Conservation (phyloP, 495 filamentous ascomycete genomes). For the Podospora sp. region DNA sequence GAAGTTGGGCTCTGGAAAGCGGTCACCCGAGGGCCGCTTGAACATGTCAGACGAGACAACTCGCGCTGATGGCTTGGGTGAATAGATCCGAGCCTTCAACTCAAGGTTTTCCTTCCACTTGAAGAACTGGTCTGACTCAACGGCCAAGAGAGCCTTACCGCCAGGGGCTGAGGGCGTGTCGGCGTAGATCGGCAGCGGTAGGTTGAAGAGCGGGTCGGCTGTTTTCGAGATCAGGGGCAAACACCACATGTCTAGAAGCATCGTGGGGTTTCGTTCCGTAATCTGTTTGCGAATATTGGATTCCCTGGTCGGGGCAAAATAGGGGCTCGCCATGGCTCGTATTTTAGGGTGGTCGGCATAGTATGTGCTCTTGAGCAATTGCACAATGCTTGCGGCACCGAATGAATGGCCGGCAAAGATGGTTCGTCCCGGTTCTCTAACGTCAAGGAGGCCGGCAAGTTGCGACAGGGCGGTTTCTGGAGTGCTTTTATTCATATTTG, state of each 20-base stretch:
- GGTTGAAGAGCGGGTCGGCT: conserved; percentile 59
- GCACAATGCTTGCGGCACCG: conserved; percentile 68
- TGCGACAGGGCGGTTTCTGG: conserved; percentile 44
- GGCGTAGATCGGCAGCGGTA: conserved; percentile 68
- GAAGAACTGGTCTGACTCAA: conserved; percentile 71
- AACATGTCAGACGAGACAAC: conserved; percentile 30
- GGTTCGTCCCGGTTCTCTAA: conserved; percentile 69
- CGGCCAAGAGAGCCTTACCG: conserved; percentile 56
- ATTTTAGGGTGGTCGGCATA: conserved; percentile 50
- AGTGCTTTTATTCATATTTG: conserved; percentile 53
- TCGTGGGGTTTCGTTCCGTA: conserved; percentile 58
- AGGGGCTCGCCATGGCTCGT: conserved; percentile 33
- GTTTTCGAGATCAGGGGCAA: conserved; percentile 62
- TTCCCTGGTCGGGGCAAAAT: conserved; percentile 52
- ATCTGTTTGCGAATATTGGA: conserved; percentile 62
- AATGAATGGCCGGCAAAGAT: conserved; percentile 77
- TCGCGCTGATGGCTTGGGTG: conserved; percentile 45
- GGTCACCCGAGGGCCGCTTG: conserved; percentile 30
- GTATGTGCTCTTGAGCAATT: conserved; percentile 72
- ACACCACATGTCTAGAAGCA: conserved; percentile 76
- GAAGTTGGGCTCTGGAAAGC: conserved; percentile 50
- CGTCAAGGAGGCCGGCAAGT: conserved; percentile 59
- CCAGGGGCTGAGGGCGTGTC: conserved; percentile 42
- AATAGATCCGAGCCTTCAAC: conserved; percentile 59
- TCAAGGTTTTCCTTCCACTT: conserved; percentile 69